Conservation (phyloP, 2,329 filamentous ascomycete species). For the Mycosphaerelloides madeirae region DNA sequence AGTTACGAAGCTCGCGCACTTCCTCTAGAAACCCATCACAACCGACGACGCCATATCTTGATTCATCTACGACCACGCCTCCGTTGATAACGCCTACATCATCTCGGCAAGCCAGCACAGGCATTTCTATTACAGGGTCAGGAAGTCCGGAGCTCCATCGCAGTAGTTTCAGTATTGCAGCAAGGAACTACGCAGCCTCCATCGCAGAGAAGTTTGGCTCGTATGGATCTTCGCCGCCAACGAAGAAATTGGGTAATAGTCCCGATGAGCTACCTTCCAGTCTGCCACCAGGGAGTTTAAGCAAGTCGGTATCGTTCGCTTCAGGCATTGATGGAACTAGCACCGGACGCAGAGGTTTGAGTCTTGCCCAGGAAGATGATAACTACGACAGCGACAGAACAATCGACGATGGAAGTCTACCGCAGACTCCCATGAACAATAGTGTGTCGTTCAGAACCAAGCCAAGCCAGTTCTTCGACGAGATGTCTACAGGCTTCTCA, state of each 20-base stretch:
- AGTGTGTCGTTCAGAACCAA: constrained; percentile 49
- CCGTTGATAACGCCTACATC: constrained; percentile 23
- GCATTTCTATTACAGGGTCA: constrained; percentile 25
- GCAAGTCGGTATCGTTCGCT: constrained; percentile 34
- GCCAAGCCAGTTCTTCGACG: constrained; percentile 54
- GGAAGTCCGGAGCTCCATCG: constrained; percentile 30
- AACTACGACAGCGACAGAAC: constrained; percentile 32
- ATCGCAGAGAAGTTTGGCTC: constrained; percentile 31
- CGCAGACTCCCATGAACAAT: constrained; percentile 30
- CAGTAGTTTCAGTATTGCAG: constrained; percentile 31
- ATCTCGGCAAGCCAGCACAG: constrained; percentile 17
- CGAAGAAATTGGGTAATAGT: constrained; percentile 23
- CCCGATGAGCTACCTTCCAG: constrained; percentile 28
- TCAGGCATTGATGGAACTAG: constrained; percentile 31
- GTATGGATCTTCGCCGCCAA: constrained; percentile 31
- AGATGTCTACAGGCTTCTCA: constrained; percentile 38
- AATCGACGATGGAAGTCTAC: constrained; percentile 33
- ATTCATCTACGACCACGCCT: constrained; percentile 27
- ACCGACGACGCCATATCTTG: constrained; percentile 28
- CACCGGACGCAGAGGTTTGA: constrained; percentile 31
- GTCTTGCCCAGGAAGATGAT: constrained; percentile 24
- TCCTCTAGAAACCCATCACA: constrained; percentile 27
- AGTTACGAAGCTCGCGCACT: constrained; percentile 1
- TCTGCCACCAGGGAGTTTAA: constrained; percentile 43
- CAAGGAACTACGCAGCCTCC: constrained; percentile 31